Base-by-base conservation (phyloP, 768 basidiomycete species). In the Dentipellis sp. region DNA sequence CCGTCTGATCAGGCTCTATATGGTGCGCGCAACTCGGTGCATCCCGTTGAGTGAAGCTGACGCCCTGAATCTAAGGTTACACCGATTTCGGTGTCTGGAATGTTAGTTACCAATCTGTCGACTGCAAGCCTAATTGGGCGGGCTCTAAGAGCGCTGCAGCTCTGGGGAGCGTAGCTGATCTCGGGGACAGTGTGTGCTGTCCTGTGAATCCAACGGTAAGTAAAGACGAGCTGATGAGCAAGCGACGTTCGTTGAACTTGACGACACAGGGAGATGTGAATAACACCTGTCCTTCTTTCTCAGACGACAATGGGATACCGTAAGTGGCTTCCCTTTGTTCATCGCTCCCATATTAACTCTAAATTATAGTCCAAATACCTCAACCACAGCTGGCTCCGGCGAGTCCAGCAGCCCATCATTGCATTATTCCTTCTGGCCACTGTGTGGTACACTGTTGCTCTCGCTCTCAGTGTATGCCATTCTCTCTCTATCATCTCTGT, bases 1-100 rank as follows among this genome's bases (percentile, higher is more conserved):
- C 91, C 90, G 0, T 86, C 83, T 4, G 75, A 92, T 63, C 74
- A 68, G 58, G 65, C 81, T 4, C 63, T 80, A 10, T 91, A 92
- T 65, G 12, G 12, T 35, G 40, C 6, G 17, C 21, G 34, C 29
- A 39, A 16, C 14, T 34, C 19, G 49, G 11, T 53, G 17, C 45
- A 39, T 29, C 29, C 6, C 29, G 3, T 29, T 29, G 29, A 29
- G 29, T 3, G 29, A 29, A 6, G 6, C 29, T 29, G 29, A 29
- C 53, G 23, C 22, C 51, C 50, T 21, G 52, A 17, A 48, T 6
- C 10, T 10, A 8, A 76, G 75, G 74, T 7, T 77, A 69, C 58
- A 68, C 72, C 14, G 91, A 91, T 64, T 92, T 91, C 72, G 88
- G 91, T 51, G 81, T 91, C 17, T 93, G 91, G 90, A 90, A 91